A percentile compares a stretch with the other conserved stretches of the same genome.
These are phyloP conservation scores for Neolentinus lepideus DNA, from an alignment of 1,284 basidiomycete species.

Conservation along the genomic window DNA sequence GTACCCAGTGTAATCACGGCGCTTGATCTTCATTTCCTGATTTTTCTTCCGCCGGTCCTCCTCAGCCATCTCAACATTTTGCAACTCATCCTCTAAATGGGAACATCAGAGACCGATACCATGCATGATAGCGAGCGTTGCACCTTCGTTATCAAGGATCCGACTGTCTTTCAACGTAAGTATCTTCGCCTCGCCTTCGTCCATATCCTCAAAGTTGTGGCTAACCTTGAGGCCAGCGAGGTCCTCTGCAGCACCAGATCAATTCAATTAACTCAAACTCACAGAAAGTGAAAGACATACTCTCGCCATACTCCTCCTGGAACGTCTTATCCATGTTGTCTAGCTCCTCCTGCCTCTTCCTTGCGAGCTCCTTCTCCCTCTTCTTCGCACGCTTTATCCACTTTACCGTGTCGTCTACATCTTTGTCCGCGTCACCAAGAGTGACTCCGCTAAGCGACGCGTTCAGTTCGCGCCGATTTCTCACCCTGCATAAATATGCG, in stretches of 20 bases:
- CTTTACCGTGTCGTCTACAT: slow-evolving; percentile 68
- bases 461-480: slow-evolving; percentile 88
- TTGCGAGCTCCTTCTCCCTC: slow-evolving; percentile 77
- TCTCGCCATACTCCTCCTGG: slow-evolving; percentile 74
- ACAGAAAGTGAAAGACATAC: slow-evolving; percentile 28
- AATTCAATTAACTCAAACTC: slow-evolving; percentile 6
- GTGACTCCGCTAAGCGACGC: slow-evolving; percentile 86
- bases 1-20: slow-evolving; percentile 88
- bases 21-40: slow-evolving; percentile 84
- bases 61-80: slow-evolving; percentile 91
- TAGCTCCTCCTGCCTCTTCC: slow-evolving; percentile 69
- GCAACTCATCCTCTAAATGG: slow-evolving; percentile 86
- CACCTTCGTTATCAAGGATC: slow-evolving; percentile 90
- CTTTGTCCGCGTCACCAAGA: slow-evolving; percentile 75
- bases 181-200: slow-evolving; percentile 90
- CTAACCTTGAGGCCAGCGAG: slow-evolving; percentile 91
- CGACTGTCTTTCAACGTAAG: slow-evolving; percentile 94
- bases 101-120: slow-evolving; percentile 6
- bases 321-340: slow-evolving; percentile 76
- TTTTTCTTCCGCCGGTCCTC: slow-evolving; percentile 74
- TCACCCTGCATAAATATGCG: slow-evolving; percentile 56
- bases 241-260: slow-evolving; percentile 48
- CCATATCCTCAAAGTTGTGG: slow-evolving; percentile 89
- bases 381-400: slow-evolving; percentile 91
- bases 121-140: slow-evolving; percentile 10